Conservation (phyloP, 805 yeast species). For the Lipomyces japonicus region DNA sequence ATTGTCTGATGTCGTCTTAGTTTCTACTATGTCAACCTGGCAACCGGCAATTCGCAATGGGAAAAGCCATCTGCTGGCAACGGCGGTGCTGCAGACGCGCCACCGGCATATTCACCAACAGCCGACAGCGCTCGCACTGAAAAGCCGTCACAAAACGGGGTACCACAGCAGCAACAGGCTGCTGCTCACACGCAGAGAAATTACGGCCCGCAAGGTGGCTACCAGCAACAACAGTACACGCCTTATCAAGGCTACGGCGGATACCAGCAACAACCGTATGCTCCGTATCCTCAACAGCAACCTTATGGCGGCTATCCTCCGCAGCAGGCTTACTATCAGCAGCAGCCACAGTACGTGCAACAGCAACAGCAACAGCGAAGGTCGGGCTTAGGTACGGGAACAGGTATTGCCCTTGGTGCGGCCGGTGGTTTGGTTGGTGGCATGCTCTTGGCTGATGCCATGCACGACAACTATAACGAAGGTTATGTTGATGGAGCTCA, state of each 20-base stretch:
- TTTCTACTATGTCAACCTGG: conserved; percentile 76
- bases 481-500: conserved; percentile 35
- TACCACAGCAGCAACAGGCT: conserved; percentile 8
- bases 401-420: conserved; percentile 46
- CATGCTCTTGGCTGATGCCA: conserved; percentile 47
- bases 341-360: conserved; percentile 35
- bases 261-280: conserved; percentile 15
- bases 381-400: conserved; percentile 41
- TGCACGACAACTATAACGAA: conserved; percentile 38
- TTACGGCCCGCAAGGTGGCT: conserved; percentile 6
- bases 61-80: conserved; percentile 54
- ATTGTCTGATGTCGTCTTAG: conserved; percentile 35
- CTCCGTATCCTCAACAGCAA: conserved; percentile 46
- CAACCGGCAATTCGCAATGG: conserved; percentile 82
- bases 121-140: neutral
- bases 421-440: conserved; percentile 67
- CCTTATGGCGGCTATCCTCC: conserved; percentile 32
- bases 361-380: conserved; percentile 37
- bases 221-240: conserved; percentile 35
- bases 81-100: conserved; percentile 28
- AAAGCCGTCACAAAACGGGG: conserved; percentile 3
- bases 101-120: conserved; percentile 23
- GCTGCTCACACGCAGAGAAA: conserved; percentile 21
- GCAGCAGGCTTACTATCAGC: conserved; percentile 36
- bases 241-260: conserved; percentile 42